Base-by-base conservation (phyloP, 176 grass and related monocot genomes). In the Dactylis glomerata region DNA sequence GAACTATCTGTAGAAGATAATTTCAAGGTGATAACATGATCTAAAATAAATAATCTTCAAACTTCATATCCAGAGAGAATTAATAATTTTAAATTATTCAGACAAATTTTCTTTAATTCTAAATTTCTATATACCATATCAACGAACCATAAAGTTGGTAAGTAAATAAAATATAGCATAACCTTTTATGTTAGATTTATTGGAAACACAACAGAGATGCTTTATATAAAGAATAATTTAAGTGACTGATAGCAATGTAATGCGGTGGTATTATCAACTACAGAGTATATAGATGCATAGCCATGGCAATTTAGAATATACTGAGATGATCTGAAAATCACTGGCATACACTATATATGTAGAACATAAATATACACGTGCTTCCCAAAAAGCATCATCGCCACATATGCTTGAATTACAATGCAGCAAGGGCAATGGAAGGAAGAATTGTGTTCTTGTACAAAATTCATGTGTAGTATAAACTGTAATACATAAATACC, bases 351-450 rank as follows among this genome's bases (percentile, higher is more conserved):
- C n/a, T n/a, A n/a, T n/a, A n/a, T n/a, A n/a, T n/a, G n/a, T n/a
- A n/a, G n/a, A n/a, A n/a, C n/a, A n/a, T n/a, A n/a, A 75, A 32
- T 68, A 69, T 88, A 97, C 94, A 89, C 94, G 92, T 59, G 81
- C 85, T 12, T 79, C 75, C 67, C 94, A 83, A 22, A 85, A 33
- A 38, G 84, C 87, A 77, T 92, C 84, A 37, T 40, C 55, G 10
- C 86, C 90, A 76, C 75, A 91, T 31, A 97, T 92, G 68, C 78
- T 89, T 74, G 83, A 84, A 80, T 83, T 23, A 46, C n/a, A 77
- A 86, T 74, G 92, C 64, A 61, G 69, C 23, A 19, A 52, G 68
- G 11, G 83, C 92, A 81, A 94, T 91, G 70, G 89, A 92, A 6
- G 69, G 74, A 10, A 97, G 71, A 65, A 97, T 84, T 33, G 90